Conservation (phyloP, 192 early-diverging fungal species). For the Chytriomyces sp. region DNA sequence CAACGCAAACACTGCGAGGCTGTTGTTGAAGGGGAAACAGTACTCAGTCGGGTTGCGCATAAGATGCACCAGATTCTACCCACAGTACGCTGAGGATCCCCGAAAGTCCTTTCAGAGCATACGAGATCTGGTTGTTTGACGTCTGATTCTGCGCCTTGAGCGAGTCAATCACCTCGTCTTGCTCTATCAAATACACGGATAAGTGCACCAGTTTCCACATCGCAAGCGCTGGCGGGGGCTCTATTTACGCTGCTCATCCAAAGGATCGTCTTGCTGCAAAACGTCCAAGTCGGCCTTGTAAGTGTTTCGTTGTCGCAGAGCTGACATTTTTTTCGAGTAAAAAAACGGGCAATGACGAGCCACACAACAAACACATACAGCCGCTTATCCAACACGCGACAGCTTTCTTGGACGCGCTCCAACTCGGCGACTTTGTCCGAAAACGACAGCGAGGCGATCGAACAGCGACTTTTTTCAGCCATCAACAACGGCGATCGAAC, state of each 20-base stretch:
- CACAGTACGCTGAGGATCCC: background rate
- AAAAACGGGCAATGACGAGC: background rate
- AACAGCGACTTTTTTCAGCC: conserved; percentile 42
- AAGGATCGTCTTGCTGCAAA: background rate
- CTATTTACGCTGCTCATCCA: conserved; percentile 21
- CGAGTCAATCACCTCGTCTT: conserved; percentile 15
- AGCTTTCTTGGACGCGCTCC: too few species aligned
- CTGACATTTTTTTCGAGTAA: background rate
- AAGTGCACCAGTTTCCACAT: background rate
- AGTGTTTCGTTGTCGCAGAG: background rate
- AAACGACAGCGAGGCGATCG: conserved; percentile 32
- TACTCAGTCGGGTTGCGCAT: too few species aligned
- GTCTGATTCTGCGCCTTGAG: conserved; percentile 3
- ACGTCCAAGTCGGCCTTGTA: conserved; percentile 18
- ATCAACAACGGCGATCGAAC: conserved; percentile 46
- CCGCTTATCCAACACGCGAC: background rate
- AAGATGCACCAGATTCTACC: background rate
- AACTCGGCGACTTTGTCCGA: background rate
- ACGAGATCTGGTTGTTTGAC: background rate
- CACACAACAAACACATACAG: background rate
- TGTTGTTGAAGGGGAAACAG: background rate
- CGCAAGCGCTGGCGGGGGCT: background rate
- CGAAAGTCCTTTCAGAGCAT: background rate
- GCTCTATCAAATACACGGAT: conserved; percentile 5
- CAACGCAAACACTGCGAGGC: background rate